Conservation (phyloP, 2,329 filamentous ascomycete species). For the Hypomyces perniciosus region DNA sequence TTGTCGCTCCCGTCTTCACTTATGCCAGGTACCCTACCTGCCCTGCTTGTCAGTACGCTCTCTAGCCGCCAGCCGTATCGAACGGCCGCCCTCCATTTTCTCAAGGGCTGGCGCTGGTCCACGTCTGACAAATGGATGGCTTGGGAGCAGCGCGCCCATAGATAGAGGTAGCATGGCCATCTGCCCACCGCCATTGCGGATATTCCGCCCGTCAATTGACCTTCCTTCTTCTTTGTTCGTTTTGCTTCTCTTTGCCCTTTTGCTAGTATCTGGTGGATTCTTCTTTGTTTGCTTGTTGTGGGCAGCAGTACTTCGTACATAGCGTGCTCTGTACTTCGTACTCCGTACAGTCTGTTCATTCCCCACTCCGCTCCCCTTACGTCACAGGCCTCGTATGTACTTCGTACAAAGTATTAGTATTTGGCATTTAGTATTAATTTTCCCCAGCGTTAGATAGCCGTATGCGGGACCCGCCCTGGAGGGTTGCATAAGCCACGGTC, state of each 20-base stretch:
- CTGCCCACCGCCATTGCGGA: slow-evolving; percentile 3
- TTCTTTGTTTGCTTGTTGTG: neutral
- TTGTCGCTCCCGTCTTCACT: neutral
- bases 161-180: no score
- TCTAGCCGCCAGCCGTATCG: neutral
- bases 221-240: slow-evolving; percentile 2
- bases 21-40: neutral
- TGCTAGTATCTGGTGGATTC: neutral
- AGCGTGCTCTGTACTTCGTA: no score
- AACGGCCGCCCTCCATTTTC: neutral
- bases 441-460: neutral
- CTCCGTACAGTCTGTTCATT: no score
- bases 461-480: neutral
- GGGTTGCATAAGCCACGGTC: neutral
- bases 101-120: no score
- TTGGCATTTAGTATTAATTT: neutral
- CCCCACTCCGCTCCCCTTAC: no score
- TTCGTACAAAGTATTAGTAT: no score
- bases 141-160: no score
- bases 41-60: neutral
- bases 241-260: neutral
- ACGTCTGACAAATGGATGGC: no score
- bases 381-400: no score
- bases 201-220: slow-evolving; percentile 8
- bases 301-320: no score